Evolutionary conservation across 1,284 basidiomycete species (phyloP).

Genomic region (Inonotus obliquus): DNA sequence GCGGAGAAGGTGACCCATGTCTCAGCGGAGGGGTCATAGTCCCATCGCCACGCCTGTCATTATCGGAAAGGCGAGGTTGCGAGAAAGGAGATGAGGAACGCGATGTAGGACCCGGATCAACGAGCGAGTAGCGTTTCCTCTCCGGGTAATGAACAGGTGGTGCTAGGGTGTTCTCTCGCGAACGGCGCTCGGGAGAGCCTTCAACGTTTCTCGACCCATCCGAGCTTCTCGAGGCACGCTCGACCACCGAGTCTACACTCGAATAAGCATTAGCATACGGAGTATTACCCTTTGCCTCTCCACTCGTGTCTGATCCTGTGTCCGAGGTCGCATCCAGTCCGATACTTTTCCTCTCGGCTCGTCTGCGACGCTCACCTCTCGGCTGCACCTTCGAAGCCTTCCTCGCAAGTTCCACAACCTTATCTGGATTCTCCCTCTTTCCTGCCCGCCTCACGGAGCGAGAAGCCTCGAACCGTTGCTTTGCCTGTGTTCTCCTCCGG

Average conservation of each 20-base stretch:
- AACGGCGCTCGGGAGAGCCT: neutral
- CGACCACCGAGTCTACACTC: neutral
- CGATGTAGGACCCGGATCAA: slow-evolving; percentile 25
- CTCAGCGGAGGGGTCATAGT: neutral
- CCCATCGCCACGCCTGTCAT: neutral
- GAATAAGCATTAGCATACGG: neutral
- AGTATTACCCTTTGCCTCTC: neutral
- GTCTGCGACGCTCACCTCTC: neutral
- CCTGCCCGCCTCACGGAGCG: slow-evolving; percentile 21
- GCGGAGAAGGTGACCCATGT: neutral
- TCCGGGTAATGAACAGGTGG: slow-evolving; percentile 24
- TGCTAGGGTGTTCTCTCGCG: slow-evolving; percentile 11
- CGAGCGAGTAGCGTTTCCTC: slow-evolving; percentile 38
- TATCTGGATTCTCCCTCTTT: slow-evolving; percentile 23
- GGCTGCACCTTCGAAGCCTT: slow-evolving; percentile 27
- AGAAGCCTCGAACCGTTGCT: slow-evolving; percentile 55
- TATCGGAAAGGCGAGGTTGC: neutral
- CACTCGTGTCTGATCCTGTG: neutral
- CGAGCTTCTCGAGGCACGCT: slow-evolving; percentile 1
- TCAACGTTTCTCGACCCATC: neutral
- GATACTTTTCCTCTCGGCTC: neutral
- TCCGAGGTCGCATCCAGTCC: neutral
- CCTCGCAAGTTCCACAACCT: slow-evolving; percentile 31
- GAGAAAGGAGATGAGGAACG: neutral
- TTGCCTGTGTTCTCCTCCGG: slow-evolving; percentile 78